phyloP scores from a whole-genome alignment of 257 asterid genomes.

The Fraxinus americana region DNA sequence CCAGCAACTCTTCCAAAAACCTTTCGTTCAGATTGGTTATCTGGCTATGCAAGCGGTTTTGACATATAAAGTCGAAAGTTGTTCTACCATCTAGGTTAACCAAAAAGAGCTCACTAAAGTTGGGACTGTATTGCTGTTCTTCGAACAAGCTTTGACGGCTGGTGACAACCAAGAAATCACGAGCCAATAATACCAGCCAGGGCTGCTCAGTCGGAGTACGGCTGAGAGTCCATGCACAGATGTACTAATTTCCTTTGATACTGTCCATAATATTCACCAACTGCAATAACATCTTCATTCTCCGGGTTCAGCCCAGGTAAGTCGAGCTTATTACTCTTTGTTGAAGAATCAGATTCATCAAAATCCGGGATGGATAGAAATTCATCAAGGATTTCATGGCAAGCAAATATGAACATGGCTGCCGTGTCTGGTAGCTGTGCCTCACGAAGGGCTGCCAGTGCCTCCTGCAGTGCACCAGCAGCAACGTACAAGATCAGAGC shows the following conservation, averaged over 20 bases:
- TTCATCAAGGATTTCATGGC: conserved; percentile 75
- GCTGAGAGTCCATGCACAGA: conserved; percentile 92
- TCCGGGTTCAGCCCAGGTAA: conserved; percentile 74
- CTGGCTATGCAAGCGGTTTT: not conserved
- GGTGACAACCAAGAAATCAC: not conserved
- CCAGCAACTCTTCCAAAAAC: not conserved
- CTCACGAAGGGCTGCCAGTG: conserved; percentile 82
- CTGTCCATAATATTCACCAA: conserved; percentile 83
- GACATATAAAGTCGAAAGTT: not conserved
- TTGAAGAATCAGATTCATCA: conserved; percentile 41
- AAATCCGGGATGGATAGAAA: conserved; percentile 57
- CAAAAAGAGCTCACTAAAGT: not conserved
- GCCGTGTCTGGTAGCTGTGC: conserved; percentile 95
- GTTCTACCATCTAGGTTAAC: not conserved
- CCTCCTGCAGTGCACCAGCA: conserved; percentile 96
- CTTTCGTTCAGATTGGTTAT: not conserved
- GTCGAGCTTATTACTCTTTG: conserved; percentile 49
- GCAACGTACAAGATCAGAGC: conserved; percentile 91
- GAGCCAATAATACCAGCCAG: not conserved
- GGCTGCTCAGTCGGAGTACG: conserved; percentile 55
- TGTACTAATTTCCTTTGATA: conserved; percentile 91
- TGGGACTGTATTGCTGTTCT: not conserved
- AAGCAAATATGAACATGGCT: conserved; percentile 84
- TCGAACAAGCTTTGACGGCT: not conserved
- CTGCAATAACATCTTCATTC: conserved; percentile 79